These are phyloP conservation scores for Daldinia sp. DNA, from an alignment of 2,329 filamentous ascomycete genomes.

Conservation along the genomic window DNA sequence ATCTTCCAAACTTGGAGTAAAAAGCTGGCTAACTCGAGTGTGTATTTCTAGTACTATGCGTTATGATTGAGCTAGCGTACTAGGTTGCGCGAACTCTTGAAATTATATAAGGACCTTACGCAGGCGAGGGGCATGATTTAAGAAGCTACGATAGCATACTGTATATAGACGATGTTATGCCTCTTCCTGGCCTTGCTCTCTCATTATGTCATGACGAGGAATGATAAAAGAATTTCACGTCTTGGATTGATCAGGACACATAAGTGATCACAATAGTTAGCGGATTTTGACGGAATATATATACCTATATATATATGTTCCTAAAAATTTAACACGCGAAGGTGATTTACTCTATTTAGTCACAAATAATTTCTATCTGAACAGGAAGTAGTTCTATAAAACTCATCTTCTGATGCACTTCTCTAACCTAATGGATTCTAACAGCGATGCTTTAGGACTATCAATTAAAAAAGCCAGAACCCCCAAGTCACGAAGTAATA, in stretches of 20 bases:
- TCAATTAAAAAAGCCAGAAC: no score
- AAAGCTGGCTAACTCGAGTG: slow-evolving; percentile 2
- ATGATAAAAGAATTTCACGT: not conserved
- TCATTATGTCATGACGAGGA: not conserved
- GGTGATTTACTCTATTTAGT: no score
- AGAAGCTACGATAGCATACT: slow-evolving; percentile 8
- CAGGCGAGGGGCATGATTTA: not conserved
- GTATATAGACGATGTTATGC: slow-evolving; percentile 14
- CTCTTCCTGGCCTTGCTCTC: not conserved
- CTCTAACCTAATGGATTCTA: no score
- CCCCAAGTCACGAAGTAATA: no score
- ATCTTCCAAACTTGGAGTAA: slow-evolving; percentile 42
- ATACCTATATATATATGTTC: no score
- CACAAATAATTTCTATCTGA: no score
- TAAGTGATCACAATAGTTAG: not conserved
- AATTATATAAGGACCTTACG: not conserved
- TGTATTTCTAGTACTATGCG: slow-evolving; percentile 4
- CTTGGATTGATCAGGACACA: not conserved
- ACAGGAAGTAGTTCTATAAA: no score
- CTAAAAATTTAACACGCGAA: not conserved
- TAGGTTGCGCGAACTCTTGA: slow-evolving; percentile 1
- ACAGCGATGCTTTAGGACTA: no score
- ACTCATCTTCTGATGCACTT: no score
- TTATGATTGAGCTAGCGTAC: not conserved
- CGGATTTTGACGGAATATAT: no score